Evolutionary conservation across 805 yeast species (phyloP).

Genomic region (Hyphopichia homilentoma): DNA sequence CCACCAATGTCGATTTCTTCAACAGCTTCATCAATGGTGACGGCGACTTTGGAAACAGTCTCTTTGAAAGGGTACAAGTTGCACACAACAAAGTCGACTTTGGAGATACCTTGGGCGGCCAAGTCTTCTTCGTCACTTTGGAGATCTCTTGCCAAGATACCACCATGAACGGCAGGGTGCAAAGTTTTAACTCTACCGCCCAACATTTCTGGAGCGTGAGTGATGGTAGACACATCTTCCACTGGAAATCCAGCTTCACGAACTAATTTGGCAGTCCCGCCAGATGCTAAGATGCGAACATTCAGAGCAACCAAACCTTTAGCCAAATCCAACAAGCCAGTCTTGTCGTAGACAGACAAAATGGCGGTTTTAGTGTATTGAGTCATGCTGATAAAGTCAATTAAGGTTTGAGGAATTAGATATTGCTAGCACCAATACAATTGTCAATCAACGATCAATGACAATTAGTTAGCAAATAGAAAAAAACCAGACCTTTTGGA

Average conservation of each 20-base stretch:
- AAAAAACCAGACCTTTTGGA: too few species aligned
- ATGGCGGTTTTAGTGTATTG: conserved; percentile 79
- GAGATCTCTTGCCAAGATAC: conserved; percentile 90
- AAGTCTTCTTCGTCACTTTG: conserved; percentile 89
- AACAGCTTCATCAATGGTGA: conserved; percentile 94
- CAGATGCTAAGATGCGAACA: conserved; percentile 92
- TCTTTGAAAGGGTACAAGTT: conserved; percentile 98
- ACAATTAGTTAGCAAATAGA: neutral
- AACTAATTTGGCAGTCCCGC: conserved; percentile 92
- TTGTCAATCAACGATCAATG: conserved; percentile 1
- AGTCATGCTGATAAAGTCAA: conserved; percentile 17
- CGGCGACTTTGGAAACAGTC: conserved; percentile 92
- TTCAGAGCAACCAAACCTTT: conserved; percentile 87
- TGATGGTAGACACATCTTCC: conserved; percentile 89
- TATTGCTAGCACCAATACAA: neutral
- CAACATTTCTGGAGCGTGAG: conserved; percentile 98
- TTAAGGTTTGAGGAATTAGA: neutral
- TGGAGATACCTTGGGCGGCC: conserved; percentile 84
- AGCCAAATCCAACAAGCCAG: conserved; percentile 93
- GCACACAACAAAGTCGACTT: conserved; percentile 96
- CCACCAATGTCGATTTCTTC: conserved; percentile 98
- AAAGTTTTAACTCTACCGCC: conserved; percentile 98
- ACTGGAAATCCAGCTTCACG: conserved; percentile 98
- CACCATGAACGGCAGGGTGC: conserved; percentile 99
- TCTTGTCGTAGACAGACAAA: conserved; percentile 94